Evolutionary conservation across 768 basidiomycete genomes (phyloP).

Genomic region (Boletus subparvulus): DNA sequence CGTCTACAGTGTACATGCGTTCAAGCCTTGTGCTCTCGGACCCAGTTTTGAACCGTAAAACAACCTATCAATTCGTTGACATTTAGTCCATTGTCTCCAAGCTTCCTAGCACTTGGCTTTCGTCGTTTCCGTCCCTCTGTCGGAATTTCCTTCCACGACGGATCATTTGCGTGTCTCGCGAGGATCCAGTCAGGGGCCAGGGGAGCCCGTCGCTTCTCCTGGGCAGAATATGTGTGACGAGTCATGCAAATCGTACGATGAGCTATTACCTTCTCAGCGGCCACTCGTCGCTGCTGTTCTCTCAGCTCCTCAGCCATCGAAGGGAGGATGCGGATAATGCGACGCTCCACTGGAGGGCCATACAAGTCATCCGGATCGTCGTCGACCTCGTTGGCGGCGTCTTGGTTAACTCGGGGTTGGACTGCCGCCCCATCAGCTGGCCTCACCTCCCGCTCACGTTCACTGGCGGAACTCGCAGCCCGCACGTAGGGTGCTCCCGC

Average conservation of each 20-base stretch:
- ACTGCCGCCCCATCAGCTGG: neutral
- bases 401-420: constrained; percentile 1
- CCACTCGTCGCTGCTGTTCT: constrained; percentile 19
- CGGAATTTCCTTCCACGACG: constrained; percentile 13
- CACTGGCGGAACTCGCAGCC: neutral
- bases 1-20: neutral
- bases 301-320: constrained; percentile 25
- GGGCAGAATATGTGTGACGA: neutral
- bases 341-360: constrained; percentile 28
- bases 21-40: constrained; percentile 11
- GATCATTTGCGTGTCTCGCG: constrained; percentile 19
- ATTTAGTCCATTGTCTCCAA: constrained; percentile 14
- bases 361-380: constrained; percentile 30
- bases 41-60: constrained; percentile 17
- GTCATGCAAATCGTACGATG: neutral
- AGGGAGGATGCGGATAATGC: constrained; percentile 27
- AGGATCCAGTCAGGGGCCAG: constrained; percentile 29
- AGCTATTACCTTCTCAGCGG: constrained; percentile 16
- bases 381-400: neutral
- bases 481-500: neutral
- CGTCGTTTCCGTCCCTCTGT: constrained; percentile 10
- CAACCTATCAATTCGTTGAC: constrained; percentile 16
- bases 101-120: constrained; percentile 14
- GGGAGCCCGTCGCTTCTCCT: constrained; percentile 14
- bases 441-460: neutral